These are phyloP conservation scores for Penicillium italicum DNA, from an alignment of 2,329 filamentous ascomycete species.

Conservation along the genomic window DNA sequence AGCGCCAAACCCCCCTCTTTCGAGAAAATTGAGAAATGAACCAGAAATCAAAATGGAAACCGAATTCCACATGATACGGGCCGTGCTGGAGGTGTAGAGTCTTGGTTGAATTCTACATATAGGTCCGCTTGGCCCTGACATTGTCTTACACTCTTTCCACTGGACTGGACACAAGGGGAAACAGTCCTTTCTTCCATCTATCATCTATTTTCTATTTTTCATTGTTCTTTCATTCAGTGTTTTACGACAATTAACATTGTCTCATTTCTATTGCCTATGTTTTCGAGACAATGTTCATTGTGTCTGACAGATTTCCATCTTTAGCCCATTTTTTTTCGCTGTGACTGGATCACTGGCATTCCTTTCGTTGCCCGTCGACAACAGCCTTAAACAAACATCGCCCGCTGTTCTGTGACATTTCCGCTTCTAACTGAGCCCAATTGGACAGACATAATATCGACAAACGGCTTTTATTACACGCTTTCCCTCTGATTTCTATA, in stretches of 20 bases:
- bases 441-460: not conserved
- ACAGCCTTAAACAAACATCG: slow-evolving; percentile 12
- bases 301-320: slow-evolving; percentile 14
- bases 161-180: slow-evolving; percentile 4
- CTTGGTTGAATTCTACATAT: slow-evolving; percentile 18
- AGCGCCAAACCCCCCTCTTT: slow-evolving; percentile 6
- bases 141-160: slow-evolving; percentile 4
- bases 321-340: slow-evolving; percentile 11
- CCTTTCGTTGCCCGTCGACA: slow-evolving; percentile 29
- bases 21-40: not conserved
- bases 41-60: not conserved
- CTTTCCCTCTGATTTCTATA: slow-evolving; percentile 5
- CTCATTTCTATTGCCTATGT: slow-evolving; percentile 4
- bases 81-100: slow-evolving; percentile 7
- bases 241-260: slow-evolving; percentile 1
- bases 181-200: slow-evolving; percentile 15
- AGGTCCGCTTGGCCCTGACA: not conserved
- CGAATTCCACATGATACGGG: not conserved
- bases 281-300: slow-evolving; percentile 17
- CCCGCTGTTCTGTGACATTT: slow-evolving; percentile 11
- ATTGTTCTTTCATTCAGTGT: not conserved
- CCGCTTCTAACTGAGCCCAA: slow-evolving; percentile 2
- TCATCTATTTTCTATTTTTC: slow-evolving; percentile 3
- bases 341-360: slow-evolving; percentile 32
- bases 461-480: not conserved